phyloP scores from a whole-genome alignment of 805 yeast species.

The Ogataea populi-albae region DNA sequence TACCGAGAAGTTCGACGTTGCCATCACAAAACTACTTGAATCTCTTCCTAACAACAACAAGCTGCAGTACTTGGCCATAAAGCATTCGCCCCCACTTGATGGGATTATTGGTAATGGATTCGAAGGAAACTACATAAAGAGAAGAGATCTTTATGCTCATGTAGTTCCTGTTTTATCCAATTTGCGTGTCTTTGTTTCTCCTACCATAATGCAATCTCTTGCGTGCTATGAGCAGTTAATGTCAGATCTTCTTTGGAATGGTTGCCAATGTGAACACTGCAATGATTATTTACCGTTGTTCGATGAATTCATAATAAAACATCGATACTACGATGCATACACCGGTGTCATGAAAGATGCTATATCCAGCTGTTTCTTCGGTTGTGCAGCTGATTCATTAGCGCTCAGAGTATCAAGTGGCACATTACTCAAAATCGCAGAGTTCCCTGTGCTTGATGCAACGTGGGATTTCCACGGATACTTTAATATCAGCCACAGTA shows the following conservation, averaged over 20 bases:
- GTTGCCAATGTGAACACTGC: constrained; percentile 65
- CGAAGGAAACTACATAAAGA: constrained; percentile 69
- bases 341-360: constrained; percentile 55
- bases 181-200: constrained; percentile 48
- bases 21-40: constrained; percentile 41
- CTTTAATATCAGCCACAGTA: constrained; percentile 39
- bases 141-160: constrained; percentile 49
- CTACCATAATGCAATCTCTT: constrained; percentile 56
- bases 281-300: constrained; percentile 42
- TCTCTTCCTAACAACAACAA: constrained; percentile 32
- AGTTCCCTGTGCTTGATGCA: constrained; percentile 32
- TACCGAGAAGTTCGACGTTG: constrained; percentile 54
- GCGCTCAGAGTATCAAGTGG: constrained; percentile 30
- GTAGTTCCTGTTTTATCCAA: constrained; percentile 44
- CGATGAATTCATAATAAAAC: constrained; percentile 63
- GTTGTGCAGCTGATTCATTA: constrained; percentile 46
- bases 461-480: constrained; percentile 52
- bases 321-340: constrained; percentile 51
- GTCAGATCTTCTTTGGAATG: constrained; percentile 74
- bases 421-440: constrained; percentile 29
- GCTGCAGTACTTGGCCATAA: constrained; percentile 45
- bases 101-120: constrained; percentile 62
- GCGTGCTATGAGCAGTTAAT: constrained; percentile 69
- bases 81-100: constrained; percentile 56
- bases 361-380: constrained; percentile 56